Conservation (phyloP, 2,329 filamentous ascomycete species). For the Metarhizium rileyi region DNA sequence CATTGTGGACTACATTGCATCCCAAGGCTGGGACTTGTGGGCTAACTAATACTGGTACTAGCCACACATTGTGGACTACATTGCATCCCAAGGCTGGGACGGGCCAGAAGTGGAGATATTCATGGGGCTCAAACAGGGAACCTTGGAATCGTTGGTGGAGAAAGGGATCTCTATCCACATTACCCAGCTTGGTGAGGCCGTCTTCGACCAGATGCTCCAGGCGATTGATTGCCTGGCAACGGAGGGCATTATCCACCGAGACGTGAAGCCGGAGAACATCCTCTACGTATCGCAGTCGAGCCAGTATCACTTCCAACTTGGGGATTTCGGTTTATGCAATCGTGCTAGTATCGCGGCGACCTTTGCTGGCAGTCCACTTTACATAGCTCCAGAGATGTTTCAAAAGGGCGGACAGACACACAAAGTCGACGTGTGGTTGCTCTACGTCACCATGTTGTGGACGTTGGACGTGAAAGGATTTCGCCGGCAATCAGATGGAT, state of each 20-base stretch:
- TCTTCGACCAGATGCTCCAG: slow-evolving; percentile 13
- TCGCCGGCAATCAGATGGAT: neutral
- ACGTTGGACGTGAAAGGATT: slow-evolving; percentile 6
- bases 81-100: slow-evolving; percentile 4
- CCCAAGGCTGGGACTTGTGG: slow-evolving; percentile 3
- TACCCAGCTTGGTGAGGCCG: neutral
- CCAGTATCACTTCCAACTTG: slow-evolving; percentile 2
- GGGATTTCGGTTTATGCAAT: slow-evolving; percentile 6
- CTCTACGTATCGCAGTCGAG: neutral
- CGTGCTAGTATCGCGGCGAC: neutral
- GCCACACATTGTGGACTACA: slow-evolving; percentile 7
- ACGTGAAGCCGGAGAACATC: no score
- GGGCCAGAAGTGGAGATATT: slow-evolving; percentile 7
- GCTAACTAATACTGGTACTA: no score
- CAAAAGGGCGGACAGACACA: slow-evolving; percentile 7
- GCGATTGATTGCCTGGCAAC: slow-evolving; percentile 12
- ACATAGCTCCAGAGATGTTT: slow-evolving; percentile 12
- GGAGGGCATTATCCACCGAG: slow-evolving; percentile 12
- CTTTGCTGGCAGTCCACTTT: neutral
- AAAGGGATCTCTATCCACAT: neutral
- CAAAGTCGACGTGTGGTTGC: slow-evolving; percentile 18
- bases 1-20: slow-evolving; percentile 7
- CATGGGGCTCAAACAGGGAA: slow-evolving; percentile 11
- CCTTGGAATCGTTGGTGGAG: neutral
- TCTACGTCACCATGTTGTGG: slow-evolving; percentile 16